These are phyloP conservation scores for Aureobasidium sp. DNA, from an alignment of 2,329 filamentous ascomycete species.

Conservation along the genomic window DNA sequence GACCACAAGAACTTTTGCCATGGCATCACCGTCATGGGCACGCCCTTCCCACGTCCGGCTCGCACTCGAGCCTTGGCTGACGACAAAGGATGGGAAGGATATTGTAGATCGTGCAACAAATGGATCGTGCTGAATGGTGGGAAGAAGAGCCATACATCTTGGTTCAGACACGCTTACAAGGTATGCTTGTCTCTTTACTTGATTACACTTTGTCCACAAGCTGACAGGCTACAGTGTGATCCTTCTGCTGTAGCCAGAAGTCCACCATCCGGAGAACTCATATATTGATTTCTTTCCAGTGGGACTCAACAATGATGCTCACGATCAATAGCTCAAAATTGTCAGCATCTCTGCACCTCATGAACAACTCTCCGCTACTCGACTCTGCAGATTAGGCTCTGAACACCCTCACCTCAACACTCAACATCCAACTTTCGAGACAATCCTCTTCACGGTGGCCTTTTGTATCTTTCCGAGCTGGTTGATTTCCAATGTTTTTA, in stretches of 20 bases:
- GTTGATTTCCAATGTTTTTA: conserved; percentile 1
- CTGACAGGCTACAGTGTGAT: not conserved
- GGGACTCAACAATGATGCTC: too few species aligned
- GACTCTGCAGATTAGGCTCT: not conserved
- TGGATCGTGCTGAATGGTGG: conserved; percentile 10
- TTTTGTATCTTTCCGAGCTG: not conserved
- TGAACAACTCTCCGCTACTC: not conserved
- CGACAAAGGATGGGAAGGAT: conserved; percentile 10
- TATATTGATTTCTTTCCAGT: not conserved
- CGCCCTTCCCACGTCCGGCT: conserved; percentile 6
- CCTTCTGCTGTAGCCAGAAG: not conserved
- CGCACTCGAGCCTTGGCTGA: not conserved
- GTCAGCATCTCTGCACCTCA: not conserved
- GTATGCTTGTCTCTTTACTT: not conserved
- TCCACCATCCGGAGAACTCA: not conserved
- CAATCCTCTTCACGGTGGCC: not conserved
- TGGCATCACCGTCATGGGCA: conserved; percentile 12
- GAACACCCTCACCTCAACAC: too few species aligned
- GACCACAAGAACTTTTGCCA: conserved; percentile 16
- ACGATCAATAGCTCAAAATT: not conserved
- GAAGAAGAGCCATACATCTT: conserved; percentile 12
- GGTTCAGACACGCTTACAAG: conserved; percentile 16
- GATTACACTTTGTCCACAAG: not conserved
- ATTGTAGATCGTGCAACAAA: conserved; percentile 1
- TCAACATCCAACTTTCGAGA: not conserved